A percentile compares a stretch with the other conserved stretches of the same genome.
Evolutionary conservation across 176 grass and related monocot species (phyloP).

Genomic region (Oryza punctata): DNA sequence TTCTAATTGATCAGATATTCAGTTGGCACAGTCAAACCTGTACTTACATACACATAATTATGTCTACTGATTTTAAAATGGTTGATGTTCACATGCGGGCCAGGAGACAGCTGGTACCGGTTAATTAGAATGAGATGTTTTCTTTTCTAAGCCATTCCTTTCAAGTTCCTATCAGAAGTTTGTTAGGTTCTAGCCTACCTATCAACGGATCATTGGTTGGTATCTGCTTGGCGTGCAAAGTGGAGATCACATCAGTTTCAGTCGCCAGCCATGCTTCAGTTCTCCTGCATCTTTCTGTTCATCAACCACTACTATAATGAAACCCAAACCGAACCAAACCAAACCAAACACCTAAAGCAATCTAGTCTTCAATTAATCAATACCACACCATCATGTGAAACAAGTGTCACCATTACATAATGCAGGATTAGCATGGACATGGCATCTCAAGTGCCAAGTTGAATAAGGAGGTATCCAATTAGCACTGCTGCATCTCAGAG

Average conservation of each 20-base stretch:
- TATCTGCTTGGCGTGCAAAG: constrained; percentile 16
- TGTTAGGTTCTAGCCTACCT: constrained; percentile 5
- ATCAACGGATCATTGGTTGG: constrained; percentile 5
- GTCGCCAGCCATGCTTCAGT: constrained; percentile 1
- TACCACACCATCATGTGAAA: not conserved
- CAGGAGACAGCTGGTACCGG: not conserved
- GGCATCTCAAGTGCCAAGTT: not conserved
- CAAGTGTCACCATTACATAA: not conserved
- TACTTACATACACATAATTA: not conserved
- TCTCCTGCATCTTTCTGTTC: not conserved
- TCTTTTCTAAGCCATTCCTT: not conserved
- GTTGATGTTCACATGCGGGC: not conserved
- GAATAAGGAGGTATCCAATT: not conserved
- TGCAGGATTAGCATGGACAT: not conserved
- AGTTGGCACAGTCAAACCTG: not conserved
- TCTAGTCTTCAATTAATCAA: too few relatives aligned
- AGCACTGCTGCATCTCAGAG: not conserved
- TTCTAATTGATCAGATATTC: not conserved
- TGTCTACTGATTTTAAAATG: not conserved
- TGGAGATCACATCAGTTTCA: constrained; percentile 19
- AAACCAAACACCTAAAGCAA: not conserved
- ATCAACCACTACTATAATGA: not conserved
- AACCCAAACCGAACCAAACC: not conserved
- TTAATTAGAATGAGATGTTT: not conserved
- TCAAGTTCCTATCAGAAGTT: not conserved